Percentiles rank a stretch among this genome's conserved stretches.
Evolutionary conservation across 148 eudicot species (phyloP).

Genomic region (Vaccinium corymbosum): DNA sequence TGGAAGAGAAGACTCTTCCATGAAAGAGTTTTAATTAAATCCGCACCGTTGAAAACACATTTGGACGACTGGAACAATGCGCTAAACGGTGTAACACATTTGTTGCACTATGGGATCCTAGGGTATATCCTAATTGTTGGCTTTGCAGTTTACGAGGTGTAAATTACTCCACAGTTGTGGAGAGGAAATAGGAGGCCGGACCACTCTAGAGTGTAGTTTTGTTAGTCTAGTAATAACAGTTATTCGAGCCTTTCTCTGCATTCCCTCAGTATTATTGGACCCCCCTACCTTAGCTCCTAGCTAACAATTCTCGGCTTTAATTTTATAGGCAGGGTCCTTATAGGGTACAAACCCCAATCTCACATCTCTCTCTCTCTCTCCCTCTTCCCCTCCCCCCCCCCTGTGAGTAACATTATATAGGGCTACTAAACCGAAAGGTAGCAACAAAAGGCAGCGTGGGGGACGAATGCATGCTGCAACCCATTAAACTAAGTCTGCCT

Average conservation of each 20-base stretch:
- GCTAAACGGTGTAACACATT: too few species aligned
- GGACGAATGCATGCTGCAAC: background rate
- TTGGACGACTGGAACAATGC: too few species aligned
- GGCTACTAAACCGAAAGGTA: slow-evolving; percentile 4
- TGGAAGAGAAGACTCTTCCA: too few species aligned
- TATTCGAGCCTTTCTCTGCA: background rate
- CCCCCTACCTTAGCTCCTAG: background rate
- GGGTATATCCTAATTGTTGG: background rate
- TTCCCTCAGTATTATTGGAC: background rate
- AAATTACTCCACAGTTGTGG: background rate
- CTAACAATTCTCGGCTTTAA: background rate
- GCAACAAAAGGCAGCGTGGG: background rate
- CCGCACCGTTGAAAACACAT: too few species aligned
- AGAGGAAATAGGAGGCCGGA: background rate
- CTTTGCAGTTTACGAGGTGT: background rate
- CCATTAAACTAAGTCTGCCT: background rate
- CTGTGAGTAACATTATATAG: background rate
- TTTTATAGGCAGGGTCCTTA: background rate
- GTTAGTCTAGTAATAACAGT: background rate
- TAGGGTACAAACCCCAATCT: slow-evolving; percentile 5
- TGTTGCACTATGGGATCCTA: too few species aligned
- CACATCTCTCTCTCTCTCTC: background rate
- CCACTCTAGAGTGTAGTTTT: slow-evolving; percentile 7
- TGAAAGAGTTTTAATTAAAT: too few species aligned
- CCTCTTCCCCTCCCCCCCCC: background rate